Base-by-base conservation (phyloP, 2,329 filamentous ascomycete genomes). In the Colletotrichum liaoningense region DNA sequence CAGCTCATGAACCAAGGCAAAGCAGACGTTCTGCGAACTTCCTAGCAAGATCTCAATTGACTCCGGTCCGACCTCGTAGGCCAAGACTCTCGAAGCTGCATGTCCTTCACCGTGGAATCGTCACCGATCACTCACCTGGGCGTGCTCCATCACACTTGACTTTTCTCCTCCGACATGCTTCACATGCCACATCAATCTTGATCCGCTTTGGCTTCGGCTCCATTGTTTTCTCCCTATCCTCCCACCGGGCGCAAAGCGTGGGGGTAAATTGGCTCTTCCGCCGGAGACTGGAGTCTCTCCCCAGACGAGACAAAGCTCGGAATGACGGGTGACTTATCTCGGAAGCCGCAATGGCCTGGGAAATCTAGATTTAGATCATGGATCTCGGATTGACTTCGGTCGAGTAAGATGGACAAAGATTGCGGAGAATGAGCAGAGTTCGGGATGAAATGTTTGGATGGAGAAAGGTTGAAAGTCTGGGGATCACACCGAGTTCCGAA, bases 101-200 rank as follows among this genome's bases (percentile, higher is more conserved):
- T 24, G 5, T 4, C 22, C 54, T 54, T 22, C n/a, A 12, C 28
- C n/a, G 42, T 11, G 46, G 38, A 33, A 30, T 26, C 22, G 12
- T 59, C 63, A 42, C 66, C 42, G 55, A 62, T 5, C 16, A 75
- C 79, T 74, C 75, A 83, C 83, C 79, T 72, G 83, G 82, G 42
- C 83, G 80, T 16, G 77, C 76, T 49, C 84, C 84, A 69, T 86
- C 84, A 54, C 84, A 86, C 60, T 83, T 83, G 57, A 85, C 79
- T 75, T 86, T 86, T 67, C 81, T 82, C 5, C 75, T 74, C 12
- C 85, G 81, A 72, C 85, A 86, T 5, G 80, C 80, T 62, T 86
- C 81, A 71, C 84, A 86, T 3, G 85, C 85, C 11, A 85, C 79
- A 38, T 84, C 79, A 28, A 86, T 84, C 73, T 86, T 86, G 66